Evolutionary conservation across 352 stramenopile species (phyloP), one percentile per base, ranked within the genome.

Genomic region (Porosira glacialis): DNA sequence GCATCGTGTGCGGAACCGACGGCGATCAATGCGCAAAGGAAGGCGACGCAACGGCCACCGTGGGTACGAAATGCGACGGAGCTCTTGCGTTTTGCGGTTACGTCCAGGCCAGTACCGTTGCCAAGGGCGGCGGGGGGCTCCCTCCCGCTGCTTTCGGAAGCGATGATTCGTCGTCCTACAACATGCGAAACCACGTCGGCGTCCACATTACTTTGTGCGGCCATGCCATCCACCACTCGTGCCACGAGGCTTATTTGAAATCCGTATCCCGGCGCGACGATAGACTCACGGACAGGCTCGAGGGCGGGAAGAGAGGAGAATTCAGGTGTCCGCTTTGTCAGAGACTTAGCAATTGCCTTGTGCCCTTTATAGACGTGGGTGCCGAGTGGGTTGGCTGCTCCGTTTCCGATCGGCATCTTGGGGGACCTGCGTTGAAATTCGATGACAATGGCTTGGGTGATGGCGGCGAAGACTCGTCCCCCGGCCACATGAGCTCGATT

Each of bases 271-370:
- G 97, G 65, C 85, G 93, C 36, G 75, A 90, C 71, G 75, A 89
- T 51, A 94, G 92, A 15, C 62, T 78, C 24, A n/a, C n/a, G n/a
- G 73, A 78, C 38, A 72, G 81, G 45, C 39, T 72, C 10, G 75
- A 78, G 22, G 67, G 61, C 22, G 61, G 61, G 10, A 96, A 93
- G 22, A 94, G 94, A 75, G 94, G 95, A 61, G 94, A 98, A 64
- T 98, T 98, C 66, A 75, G 96, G 27, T 98, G 95, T 73, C 95
- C 95, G 3, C 64, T 97, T 13, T 98, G 95, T 81, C 97, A 98
- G 73, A 93, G 93, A 22, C 91, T 98, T 31, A 96, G 92, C 7
- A 98, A 98, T 62, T 94, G 95, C 49, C 61, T 93, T n/a, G 70
- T 92, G 39, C 87, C 87, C 43, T 89, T 89, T 59, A 82, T 92